Percentiles rank a stretch among this genome's conserved stretches.
Conservation (phyloP, 805 yeast species). For the Kuraishia borneana region DNA sequence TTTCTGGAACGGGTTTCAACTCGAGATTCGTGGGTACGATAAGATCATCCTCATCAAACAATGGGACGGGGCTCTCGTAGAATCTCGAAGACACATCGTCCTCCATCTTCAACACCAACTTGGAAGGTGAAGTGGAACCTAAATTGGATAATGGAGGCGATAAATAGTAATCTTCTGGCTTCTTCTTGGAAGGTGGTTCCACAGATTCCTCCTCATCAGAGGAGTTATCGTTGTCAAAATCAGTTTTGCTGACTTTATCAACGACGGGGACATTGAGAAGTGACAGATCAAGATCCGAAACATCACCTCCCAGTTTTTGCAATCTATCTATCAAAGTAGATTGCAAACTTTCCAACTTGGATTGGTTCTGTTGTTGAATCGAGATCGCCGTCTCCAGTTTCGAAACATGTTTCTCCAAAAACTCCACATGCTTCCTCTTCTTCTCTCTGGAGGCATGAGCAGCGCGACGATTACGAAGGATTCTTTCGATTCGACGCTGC, state of each 20-base stretch:
- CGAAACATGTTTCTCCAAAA: conserved; percentile 52
- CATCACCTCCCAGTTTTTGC: conserved; percentile 3
- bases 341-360: background rate
- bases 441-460: conserved; percentile 97
- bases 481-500: conserved; percentile 88
- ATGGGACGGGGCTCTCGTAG: conserved; percentile 2
- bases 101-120: conserved; percentile 1
- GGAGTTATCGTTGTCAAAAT: background rate
- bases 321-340: background rate
- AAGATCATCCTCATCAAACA: conserved; percentile 3
- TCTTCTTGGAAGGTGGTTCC: background rate
- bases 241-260: background rate
- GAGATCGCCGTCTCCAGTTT: conserved; percentile 20
- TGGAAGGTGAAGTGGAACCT: conserved; percentile 2
- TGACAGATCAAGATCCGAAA: conserved; percentile 2
- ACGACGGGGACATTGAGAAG: background rate
- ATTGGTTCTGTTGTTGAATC: background rate
- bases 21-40: conserved; percentile 1
- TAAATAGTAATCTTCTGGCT: conserved; percentile 1
- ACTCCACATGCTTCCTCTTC: conserved; percentile 86
- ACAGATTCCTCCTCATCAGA: background rate
- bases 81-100: background rate
- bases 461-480: conserved; percentile 87
- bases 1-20: background rate
- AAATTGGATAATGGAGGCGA: conserved; percentile 2